These are phyloP conservation scores for Coemansia guatemalensis DNA, from an alignment of 192 early-diverging fungal species.

Conservation along the genomic window DNA sequence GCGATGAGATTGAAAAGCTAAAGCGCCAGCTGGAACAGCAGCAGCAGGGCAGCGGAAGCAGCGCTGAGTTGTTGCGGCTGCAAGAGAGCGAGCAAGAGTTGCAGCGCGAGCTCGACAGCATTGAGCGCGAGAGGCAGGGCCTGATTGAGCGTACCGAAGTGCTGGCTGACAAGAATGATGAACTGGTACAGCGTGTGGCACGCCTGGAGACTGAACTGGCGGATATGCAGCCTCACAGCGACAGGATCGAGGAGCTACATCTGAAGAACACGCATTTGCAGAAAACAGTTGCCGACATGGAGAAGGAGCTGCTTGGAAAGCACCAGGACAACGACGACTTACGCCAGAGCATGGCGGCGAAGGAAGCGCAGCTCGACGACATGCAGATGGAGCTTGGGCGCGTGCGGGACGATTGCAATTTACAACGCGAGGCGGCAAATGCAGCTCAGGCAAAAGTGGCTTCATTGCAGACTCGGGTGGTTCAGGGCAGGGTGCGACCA, in stretches of 20 bases:
- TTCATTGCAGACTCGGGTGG: background rate
- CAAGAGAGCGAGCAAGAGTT: constrained; percentile 31
- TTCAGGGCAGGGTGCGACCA: background rate
- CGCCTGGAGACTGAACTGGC: constrained; percentile 38
- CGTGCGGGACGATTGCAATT: background rate
- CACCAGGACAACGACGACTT: constrained; percentile 23
- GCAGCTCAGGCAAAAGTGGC: constrained; percentile 6
- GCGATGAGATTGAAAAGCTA: constrained; percentile 20
- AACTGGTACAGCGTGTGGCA: constrained; percentile 34
- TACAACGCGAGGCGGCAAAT: constrained; percentile 10
- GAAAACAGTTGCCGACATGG: constrained; percentile 10
- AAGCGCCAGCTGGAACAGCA: constrained; percentile 10
- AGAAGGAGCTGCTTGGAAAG: constrained; percentile 10
- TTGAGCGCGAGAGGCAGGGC: constrained; percentile 17
- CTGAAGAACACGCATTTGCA: constrained; percentile 14
- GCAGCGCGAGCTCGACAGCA: constrained; percentile 16
- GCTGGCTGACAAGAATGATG: constrained; percentile 24
- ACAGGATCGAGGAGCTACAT: background rate
- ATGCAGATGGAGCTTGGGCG: constrained; percentile 15
- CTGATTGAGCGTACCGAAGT: constrained; percentile 23
- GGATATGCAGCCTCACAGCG: constrained; percentile 20
- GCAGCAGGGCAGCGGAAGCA: background rate
- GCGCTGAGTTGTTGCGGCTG: constrained; percentile 26
- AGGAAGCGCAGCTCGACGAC: constrained; percentile 23
- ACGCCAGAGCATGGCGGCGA: constrained; percentile 18